These are phyloP conservation scores for Carex parvula DNA, from an alignment of 176 grass and related monocot species.

Conservation along the genomic window DNA sequence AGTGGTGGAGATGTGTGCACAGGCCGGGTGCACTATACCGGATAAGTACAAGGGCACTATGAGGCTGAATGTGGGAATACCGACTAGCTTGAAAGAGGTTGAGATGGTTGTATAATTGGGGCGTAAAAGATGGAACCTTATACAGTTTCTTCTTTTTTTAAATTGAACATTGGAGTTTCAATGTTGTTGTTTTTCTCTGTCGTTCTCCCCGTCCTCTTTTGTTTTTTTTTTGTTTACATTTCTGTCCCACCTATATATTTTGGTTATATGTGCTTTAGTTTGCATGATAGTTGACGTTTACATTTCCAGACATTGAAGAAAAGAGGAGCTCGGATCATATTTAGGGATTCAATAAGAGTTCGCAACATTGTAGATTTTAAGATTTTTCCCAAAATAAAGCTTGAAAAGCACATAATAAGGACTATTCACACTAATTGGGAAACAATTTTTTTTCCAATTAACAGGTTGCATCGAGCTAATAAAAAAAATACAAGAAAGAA, in stretches of 20 bases:
- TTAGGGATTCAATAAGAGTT: not conserved
- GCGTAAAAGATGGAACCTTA: not conserved
- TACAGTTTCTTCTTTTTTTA: not conserved
- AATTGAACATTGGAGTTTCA: not conserved
- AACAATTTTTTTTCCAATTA: not conserved
- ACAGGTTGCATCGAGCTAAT: not conserved
- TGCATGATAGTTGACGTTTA: not conserved
- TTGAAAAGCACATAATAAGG: too few species aligned
- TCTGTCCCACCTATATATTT: not conserved
- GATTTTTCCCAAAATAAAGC: not conserved
- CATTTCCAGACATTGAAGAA: not conserved
- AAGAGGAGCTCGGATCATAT: not conserved
- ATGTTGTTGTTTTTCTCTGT: not conserved
- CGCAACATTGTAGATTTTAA: not conserved
- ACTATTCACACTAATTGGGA: not conserved
- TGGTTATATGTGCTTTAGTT: not conserved
- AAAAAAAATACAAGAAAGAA: not conserved
- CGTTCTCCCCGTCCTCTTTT: not conserved
- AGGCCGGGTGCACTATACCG: conserved; percentile 53
- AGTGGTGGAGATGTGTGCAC: conserved; percentile 75
- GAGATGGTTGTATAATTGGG: conserved; percentile 81
- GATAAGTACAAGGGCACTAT: conserved; percentile 85
- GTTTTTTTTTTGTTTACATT: not conserved
- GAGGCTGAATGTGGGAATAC: conserved; percentile 89
- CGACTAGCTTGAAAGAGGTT: conserved; percentile 61